Evolutionary conservation across 2,329 filamentous ascomycete genomes (phyloP), one percentile per base, ranked within the genome.

Genomic region (Keithomyces neogunnii): DNA sequence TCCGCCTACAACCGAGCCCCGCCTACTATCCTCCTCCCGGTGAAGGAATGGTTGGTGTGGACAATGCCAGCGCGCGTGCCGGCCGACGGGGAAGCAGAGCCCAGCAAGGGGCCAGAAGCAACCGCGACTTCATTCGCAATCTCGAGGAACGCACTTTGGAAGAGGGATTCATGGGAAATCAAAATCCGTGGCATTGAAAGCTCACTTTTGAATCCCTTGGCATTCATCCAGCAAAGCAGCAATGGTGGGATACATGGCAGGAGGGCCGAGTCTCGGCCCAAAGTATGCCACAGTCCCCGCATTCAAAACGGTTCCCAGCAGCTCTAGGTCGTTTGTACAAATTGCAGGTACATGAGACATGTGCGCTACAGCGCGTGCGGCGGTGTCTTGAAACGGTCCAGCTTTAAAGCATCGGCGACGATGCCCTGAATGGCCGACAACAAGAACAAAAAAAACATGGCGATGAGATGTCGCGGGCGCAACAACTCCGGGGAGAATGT

Each of bases 21-120:
- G 93, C 93, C 2, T 99, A 99, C 69, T 99, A 97, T 61, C 93
- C 93, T 9, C 93, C 93, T 26, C 88, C 92, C 2, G 84, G 87
- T 5, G 92, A 97, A 57, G 88, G 89, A 8, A 84, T 89, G 60
- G 78, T 82, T 26, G 71, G 76, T 7, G 81, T 88, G 54, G 78
- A 84, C 47, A 80, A 78, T 53, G 74, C 81, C 29, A 63, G 75
- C 45, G 66, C 72, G 51, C 67, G 80, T 72, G 69, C 86, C 32
- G 82, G 87, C 42, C 81, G 90, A 62, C 80, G 91, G 65, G 86
- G 88, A 44, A 92, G 89, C 64, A 80, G 90, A 51, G 78, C 80
- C 45, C 80, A 84, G 58, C 78, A 80, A 63, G 72, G 77, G 43
- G 74, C 73, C 44, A 77, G 76, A 66, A 76, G 69, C 45, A 86